Evolutionary conservation across 257 asterid genomes (phyloP).

Genomic region (Gynochthodes officinalis): DNA sequence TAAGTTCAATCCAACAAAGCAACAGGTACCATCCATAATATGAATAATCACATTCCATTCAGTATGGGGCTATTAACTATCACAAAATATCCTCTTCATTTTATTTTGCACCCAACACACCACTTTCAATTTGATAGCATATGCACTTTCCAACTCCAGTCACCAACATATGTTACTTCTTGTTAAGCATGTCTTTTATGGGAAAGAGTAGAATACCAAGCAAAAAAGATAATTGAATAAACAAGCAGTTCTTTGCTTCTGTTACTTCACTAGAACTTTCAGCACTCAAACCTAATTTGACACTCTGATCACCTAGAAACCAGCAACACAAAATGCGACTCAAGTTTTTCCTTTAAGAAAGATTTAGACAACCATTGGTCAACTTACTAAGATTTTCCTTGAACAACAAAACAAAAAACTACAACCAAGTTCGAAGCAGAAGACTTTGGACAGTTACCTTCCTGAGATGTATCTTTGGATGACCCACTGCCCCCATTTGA

Average conservation of each 20-base stretch:
- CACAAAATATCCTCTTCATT: not conserved
- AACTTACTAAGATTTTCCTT: not conserved
- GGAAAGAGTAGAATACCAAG: not conserved
- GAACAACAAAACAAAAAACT: not conserved
- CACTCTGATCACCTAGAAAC: not conserved
- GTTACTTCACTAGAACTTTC: no score
- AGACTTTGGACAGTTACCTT: conserved; percentile 42
- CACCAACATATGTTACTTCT: not conserved
- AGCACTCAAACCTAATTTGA: not conserved
- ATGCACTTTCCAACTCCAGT: not conserved
- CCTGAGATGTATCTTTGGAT: conserved; percentile 51
- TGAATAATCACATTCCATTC: not conserved
- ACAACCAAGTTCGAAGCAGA: not conserved
- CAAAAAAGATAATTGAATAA: not conserved
- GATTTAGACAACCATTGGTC: not conserved
- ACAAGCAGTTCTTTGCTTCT: not conserved
- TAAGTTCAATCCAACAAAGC: conserved; percentile 1
- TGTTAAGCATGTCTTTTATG: not conserved
- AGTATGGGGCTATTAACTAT: not conserved
- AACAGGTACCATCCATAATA: not conserved
- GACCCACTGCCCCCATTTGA: conserved; percentile 55
- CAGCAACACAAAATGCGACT: not conserved
- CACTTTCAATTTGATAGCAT: not conserved
- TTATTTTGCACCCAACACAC: not conserved
- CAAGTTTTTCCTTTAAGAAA: not conserved